Conservation (phyloP, 192 early-diverging fungal genomes). For the Backusella morwellensis region DNA sequence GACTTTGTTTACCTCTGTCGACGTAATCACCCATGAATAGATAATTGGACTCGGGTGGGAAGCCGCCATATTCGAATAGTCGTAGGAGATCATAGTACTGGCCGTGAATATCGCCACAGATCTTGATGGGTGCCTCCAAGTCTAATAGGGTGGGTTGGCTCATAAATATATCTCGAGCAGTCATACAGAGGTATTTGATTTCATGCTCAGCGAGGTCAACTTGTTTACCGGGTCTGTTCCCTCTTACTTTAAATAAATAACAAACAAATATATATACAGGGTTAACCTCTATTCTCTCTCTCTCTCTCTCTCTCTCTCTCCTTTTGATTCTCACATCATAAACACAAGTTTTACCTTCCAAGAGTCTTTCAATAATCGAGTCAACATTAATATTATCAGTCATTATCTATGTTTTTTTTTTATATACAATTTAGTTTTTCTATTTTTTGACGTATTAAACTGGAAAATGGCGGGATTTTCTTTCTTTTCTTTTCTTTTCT, state of each 20-base stretch:
- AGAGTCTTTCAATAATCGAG: conserved; percentile 84
- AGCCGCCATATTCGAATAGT: conserved; percentile 94
- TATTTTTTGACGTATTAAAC: background rate
- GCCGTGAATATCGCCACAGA: conserved; percentile 91
- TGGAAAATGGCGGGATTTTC: background rate
- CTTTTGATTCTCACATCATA: background rate
- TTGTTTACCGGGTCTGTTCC: conserved; percentile 93
- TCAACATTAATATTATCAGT: conserved; percentile 77
- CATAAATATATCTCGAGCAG: conserved; percentile 93
- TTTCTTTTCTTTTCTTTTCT: background rate
- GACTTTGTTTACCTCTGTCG: conserved; percentile 41
- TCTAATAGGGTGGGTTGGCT: conserved; percentile 90
- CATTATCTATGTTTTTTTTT: conserved; percentile 34
- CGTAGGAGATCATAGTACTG: conserved; percentile 97
- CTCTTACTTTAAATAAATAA: conserved; percentile 67
- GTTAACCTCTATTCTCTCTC: background rate
- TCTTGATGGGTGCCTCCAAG: conserved; percentile 93
- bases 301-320: background rate
- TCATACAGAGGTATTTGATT: conserved; percentile 92
- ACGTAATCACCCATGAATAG: conserved; percentile 98
- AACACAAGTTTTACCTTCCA: conserved; percentile 73
- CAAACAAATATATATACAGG: background rate
- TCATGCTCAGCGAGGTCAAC: conserved; percentile 94
- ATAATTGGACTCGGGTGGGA: conserved; percentile 96
- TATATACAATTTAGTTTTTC: background rate